Evolutionary conservation across 208 protist species (phyloP).

Genomic region (Vickermania spadyakhi): DNA sequence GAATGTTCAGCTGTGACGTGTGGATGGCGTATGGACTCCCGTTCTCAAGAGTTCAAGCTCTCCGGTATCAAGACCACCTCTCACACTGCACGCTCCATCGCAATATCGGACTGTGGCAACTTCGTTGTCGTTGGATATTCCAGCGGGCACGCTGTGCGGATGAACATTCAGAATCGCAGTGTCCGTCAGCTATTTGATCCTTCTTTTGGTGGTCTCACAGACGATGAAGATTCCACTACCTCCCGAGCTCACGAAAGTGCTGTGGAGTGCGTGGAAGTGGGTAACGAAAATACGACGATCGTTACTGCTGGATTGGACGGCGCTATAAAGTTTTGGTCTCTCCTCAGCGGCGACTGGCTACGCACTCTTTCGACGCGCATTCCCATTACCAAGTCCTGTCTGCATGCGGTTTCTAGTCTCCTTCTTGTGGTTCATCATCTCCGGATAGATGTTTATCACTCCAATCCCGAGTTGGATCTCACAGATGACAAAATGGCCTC

Average conservation of each 20-base stretch:
- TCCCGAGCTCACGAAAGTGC: constrained; percentile 45
- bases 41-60: constrained; percentile 68
- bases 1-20: constrained; percentile 51
- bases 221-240: constrained; percentile 8
- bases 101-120: constrained; percentile 83
- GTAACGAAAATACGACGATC: constrained; percentile 57
- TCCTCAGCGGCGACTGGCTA: constrained; percentile 30
- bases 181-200: constrained; percentile 67
- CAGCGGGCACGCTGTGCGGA: constrained; percentile 59
- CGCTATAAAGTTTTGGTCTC: constrained; percentile 69
- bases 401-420: constrained; percentile 59
- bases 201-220: constrained; percentile 11
- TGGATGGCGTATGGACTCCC: constrained; percentile 81
- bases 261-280: constrained; percentile 74
- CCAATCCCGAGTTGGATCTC: constrained; percentile 53
- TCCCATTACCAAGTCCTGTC: constrained; percentile 59
- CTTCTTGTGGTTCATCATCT: constrained; percentile 71
- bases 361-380: constrained; percentile 25
- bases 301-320: constrained; percentile 69
- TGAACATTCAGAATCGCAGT: constrained; percentile 75
- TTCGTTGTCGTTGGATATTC: constrained; percentile 82
- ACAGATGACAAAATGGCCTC: constrained; percentile 19
- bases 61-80: constrained; percentile 48
- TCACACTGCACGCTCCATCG: constrained; percentile 65
- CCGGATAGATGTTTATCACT: constrained; percentile 63